Percentiles rank a stretch among this genome's conserved stretches.
phyloP scores from a whole-genome alignment of 2,329 filamentous ascomycete species.

The Zasmidium cellare region DNA sequence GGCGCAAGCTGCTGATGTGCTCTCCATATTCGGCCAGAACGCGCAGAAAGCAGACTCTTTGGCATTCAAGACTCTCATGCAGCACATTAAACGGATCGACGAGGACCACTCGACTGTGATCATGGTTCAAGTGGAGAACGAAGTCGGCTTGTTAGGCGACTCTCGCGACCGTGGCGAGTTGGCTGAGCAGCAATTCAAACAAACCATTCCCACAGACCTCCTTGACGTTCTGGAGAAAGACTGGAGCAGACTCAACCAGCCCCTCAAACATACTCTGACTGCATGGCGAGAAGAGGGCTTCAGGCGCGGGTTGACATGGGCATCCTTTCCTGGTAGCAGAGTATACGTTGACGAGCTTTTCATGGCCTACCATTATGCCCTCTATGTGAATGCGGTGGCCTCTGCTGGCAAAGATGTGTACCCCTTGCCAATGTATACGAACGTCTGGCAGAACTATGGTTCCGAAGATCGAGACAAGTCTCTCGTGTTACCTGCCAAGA shows the following conservation, averaged over 20 bases:
- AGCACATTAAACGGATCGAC: constrained; percentile 46
- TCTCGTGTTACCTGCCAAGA: constrained; percentile 35
- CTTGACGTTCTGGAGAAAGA: constrained; percentile 22
- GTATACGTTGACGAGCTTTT: constrained; percentile 47
- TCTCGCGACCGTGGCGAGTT: constrained; percentile 48
- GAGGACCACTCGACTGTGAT: constrained; percentile 50
- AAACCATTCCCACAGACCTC: constrained; percentile 40
- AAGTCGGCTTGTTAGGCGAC: constrained; percentile 54
- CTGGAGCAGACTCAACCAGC: constrained; percentile 20
- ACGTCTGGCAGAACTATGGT: constrained; percentile 49
- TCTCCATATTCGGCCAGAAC: constrained; percentile 41
- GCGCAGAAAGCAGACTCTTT: constrained; percentile 38
- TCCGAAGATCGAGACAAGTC: constrained; percentile 34
- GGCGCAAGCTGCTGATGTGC: constrained; percentile 27
- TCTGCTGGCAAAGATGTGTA: constrained; percentile 44
- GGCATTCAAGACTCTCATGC: constrained; percentile 42
- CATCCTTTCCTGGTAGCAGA: constrained; percentile 41
- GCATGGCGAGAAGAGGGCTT: constrained; percentile 4
- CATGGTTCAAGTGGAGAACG: constrained; percentile 61
- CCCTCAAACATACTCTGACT: background rate
- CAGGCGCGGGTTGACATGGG: constrained; percentile 37
- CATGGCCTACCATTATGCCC: constrained; percentile 49
- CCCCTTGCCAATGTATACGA: constrained; percentile 46
- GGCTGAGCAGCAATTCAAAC: constrained; percentile 44
- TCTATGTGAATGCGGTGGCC: constrained; percentile 45